phyloP scores from a whole-genome alignment of 164 flowering plant genomes.

The Houttuynia cordata region DNA sequence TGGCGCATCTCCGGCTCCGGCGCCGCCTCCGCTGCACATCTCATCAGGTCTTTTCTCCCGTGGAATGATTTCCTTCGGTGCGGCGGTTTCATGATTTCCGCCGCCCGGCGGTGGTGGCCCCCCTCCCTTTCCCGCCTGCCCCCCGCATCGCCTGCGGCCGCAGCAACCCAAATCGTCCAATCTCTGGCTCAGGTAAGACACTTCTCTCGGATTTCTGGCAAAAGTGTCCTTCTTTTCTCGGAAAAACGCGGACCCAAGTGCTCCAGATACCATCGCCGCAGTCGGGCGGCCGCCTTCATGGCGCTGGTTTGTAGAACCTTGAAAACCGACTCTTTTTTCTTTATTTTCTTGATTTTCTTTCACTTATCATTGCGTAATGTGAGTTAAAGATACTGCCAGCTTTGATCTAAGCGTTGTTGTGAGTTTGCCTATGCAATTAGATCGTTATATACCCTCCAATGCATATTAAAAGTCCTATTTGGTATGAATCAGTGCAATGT shows the following conservation, averaged over 20 bases:
- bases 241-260: not conserved
- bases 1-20: too few relatives aligned
- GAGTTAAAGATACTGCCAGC: too few relatives aligned
- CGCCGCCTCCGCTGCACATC: too few relatives aligned
- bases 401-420: too few relatives aligned
- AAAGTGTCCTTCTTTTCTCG: not conserved
- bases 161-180: not conserved
- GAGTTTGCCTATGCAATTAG: too few relatives aligned
- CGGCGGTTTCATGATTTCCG: not conserved
- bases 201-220: not conserved
- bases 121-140: not conserved
- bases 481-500: too few relatives aligned
- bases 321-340: slow-evolving; percentile 5
- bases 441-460: too few relatives aligned
- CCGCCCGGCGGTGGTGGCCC: not conserved
- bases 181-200: not conserved
- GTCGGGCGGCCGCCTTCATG: slow-evolving; percentile 10
- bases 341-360: too few relatives aligned
- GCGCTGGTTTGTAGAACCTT: slow-evolving; percentile 20
- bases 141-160: not conserved
- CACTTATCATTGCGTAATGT: too few relatives aligned
- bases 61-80: not conserved
- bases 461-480: too few relatives aligned
- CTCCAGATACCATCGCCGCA: not conserved
- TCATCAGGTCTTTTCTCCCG: too few relatives aligned